Conservation (phyloP, 1,139 yeast species). For the Saccharomyces hybrid region DNA sequence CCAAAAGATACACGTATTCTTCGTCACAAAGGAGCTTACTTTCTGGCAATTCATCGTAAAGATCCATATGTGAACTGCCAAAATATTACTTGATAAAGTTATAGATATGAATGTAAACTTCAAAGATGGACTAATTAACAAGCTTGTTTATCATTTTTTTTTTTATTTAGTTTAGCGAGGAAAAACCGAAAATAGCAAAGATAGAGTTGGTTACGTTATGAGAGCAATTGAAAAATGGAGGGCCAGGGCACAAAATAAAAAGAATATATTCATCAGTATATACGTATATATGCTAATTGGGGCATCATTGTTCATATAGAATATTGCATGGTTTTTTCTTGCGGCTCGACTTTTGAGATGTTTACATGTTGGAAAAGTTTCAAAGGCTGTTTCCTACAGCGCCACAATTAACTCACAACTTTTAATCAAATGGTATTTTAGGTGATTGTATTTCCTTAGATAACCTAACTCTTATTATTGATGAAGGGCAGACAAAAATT, state of each 20-base stretch:
- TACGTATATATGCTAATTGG: not conserved
- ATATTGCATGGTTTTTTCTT: not conserved
- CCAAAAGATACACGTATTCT: constrained; percentile 27
- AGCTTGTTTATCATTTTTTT: not conserved
- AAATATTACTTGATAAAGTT: constrained; percentile 2
- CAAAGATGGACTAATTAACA: not conserved
- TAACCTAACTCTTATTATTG: not conserved
- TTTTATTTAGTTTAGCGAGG: not conserved
- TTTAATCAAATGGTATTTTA: not conserved
- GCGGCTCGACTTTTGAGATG: not conserved
- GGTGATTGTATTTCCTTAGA: not conserved
- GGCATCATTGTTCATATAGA: not conserved
- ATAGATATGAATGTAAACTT: not conserved
- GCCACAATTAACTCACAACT: not conserved
- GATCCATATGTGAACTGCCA: constrained; percentile 28
- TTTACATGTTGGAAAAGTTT: not conserved
- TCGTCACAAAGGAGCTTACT: constrained; percentile 30
- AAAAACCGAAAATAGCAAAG: not conserved
- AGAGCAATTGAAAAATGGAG: too few relatives aligned
- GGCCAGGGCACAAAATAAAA: not conserved
- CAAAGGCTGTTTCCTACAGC: not conserved
- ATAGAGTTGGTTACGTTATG: not conserved
- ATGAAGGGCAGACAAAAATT: not conserved
- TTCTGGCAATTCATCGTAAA: constrained; percentile 34
- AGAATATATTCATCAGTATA: not conserved